Percentiles rank a stretch among this genome's conserved stretches.
Evolutionary conservation across 495 filamentous ascomycete species (phyloP).

Genomic region (Xylaria palmicola): DNA sequence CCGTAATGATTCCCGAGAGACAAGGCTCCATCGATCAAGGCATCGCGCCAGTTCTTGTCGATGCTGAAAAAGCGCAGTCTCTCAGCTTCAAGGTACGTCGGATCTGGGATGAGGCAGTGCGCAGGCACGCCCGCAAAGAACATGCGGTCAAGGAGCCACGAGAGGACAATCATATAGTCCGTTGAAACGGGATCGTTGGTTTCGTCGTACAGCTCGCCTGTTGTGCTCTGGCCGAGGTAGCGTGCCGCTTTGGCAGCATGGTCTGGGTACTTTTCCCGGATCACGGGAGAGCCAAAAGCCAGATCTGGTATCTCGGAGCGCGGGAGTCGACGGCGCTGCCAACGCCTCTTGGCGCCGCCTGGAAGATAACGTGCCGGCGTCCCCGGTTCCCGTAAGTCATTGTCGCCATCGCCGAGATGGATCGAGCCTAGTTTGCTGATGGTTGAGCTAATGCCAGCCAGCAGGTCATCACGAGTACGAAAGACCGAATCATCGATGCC

Average conservation of each 20-base stretch:
- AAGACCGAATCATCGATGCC: slow-evolving; percentile 2
- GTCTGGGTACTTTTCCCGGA: slow-evolving; percentile 6
- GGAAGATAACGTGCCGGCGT: slow-evolving; percentile 1
- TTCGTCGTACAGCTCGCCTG: slow-evolving; percentile 32
- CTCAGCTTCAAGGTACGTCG: slow-evolving; percentile 38
- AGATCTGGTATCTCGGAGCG: neutral
- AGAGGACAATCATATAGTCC: slow-evolving; percentile 37
- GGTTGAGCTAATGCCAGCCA: neutral
- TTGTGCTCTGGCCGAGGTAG: slow-evolving; percentile 7
- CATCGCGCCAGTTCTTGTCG: slow-evolving; percentile 45
- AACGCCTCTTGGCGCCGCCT: slow-evolving; percentile 10
- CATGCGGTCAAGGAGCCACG: slow-evolving; percentile 39
- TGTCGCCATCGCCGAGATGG: slow-evolving; percentile 8
- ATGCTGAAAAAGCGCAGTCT: slow-evolving; percentile 48
- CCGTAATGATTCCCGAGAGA: slow-evolving; percentile 40
- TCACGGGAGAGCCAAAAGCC: neutral
- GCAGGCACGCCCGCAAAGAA: slow-evolving; percentile 36
- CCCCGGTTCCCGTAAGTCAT: neutral
- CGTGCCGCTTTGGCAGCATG: slow-evolving; percentile 10
- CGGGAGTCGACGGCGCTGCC: slow-evolving; percentile 11
- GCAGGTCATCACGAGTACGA: slow-evolving; percentile 4
- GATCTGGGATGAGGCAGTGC: slow-evolving; percentile 45
- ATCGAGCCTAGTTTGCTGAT: slow-evolving; percentile 9
- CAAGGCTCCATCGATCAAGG: slow-evolving; percentile 49
- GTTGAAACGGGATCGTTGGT: slow-evolving; percentile 23